These are phyloP conservation scores for Punctularia strigosozonata DNA, from an alignment of 768 basidiomycete species.

Conservation along the genomic window DNA sequence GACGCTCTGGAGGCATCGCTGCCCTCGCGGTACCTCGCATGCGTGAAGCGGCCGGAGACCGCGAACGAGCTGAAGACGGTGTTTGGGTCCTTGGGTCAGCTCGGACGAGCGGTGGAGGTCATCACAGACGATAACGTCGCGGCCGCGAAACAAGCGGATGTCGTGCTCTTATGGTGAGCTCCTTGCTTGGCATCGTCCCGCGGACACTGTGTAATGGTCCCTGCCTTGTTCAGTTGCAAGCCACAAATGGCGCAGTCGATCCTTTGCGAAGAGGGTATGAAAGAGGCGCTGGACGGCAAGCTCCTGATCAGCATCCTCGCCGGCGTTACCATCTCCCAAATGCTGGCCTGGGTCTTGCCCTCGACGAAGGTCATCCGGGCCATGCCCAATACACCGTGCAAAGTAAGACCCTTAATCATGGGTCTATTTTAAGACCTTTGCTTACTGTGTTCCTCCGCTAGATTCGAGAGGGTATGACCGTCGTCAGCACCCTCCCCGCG, in stretches of 20 bases:
- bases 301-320: slow-evolving; percentile 94
- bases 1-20: slow-evolving; percentile 56
- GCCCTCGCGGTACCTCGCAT: slow-evolving; percentile 76
- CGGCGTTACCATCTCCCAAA: slow-evolving; percentile 84
- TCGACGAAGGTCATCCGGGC: slow-evolving; percentile 84
- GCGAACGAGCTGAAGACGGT: slow-evolving; percentile 49
- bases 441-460: slow-evolving; percentile 17
- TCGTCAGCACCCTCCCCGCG: slow-evolving; percentile 63
- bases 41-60: slow-evolving; percentile 71
- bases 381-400: slow-evolving; percentile 98
- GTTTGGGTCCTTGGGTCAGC: slow-evolving; percentile 46
- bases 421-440: background rate
- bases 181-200: slow-evolving; percentile 1
- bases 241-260: slow-evolving; percentile 78
- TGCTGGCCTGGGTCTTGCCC: slow-evolving; percentile 60
- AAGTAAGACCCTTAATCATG: slow-evolving; percentile 37
- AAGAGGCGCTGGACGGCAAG: slow-evolving; percentile 78
- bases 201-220: no score
- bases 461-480: slow-evolving; percentile 99
- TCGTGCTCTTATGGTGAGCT: slow-evolving; percentile 78
- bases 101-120: slow-evolving; percentile 63
- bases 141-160: slow-evolving; percentile 66
- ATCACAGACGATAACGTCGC: slow-evolving; percentile 56
- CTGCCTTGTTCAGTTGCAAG: slow-evolving; percentile 82
- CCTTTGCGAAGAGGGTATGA: slow-evolving; percentile 62